phyloP scores from a whole-genome alignment of 768 basidiomycete species.

The Lactarius trivialis region DNA sequence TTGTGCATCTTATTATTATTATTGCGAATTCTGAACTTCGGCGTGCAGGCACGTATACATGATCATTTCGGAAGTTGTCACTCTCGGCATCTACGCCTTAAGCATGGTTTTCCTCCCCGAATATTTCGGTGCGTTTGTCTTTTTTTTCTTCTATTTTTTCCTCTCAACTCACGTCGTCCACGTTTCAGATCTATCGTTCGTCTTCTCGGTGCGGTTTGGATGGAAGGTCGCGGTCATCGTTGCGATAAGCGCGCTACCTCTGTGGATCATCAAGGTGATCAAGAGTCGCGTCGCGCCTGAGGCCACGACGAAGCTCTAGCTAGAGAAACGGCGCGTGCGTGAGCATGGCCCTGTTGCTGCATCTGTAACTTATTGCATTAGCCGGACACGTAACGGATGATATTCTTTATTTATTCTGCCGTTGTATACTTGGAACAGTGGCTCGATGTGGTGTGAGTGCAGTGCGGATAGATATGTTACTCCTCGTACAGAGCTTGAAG shows the following conservation, averaged over 20 bases:
- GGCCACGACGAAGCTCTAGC: slow-evolving; percentile 84
- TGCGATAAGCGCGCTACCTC: slow-evolving; percentile 84
- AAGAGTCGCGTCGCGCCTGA: slow-evolving; percentile 85
- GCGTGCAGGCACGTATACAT: slow-evolving; percentile 82
- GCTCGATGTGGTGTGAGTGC: neutral
- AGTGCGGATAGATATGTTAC: neutral
- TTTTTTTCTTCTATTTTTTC: neutral
- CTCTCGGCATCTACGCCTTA: slow-evolving; percentile 79
- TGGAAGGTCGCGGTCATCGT: slow-evolving; percentile 97
- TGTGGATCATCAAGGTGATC: slow-evolving; percentile 86
- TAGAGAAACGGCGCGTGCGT: slow-evolving; percentile 23
- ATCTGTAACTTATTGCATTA: slow-evolving; percentile 13
- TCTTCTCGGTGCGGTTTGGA: slow-evolving; percentile 77
- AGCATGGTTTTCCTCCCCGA: slow-evolving; percentile 93
- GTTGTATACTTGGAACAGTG: neutral
- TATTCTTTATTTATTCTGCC: neutral
- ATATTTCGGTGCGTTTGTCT: slow-evolving; percentile 76
- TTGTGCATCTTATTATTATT: neutral
- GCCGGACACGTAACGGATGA: neutral
- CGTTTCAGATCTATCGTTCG: slow-evolving; percentile 78
- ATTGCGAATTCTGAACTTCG: neutral
- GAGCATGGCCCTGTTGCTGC: neutral
- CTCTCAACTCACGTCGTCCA: neutral
- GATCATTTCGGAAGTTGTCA: slow-evolving; percentile 86
- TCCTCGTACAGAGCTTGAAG: too few relatives aligned